phyloP scores from a whole-genome alignment of 108 stramenopile genomes.

The Skeletonema grethae region DNA sequence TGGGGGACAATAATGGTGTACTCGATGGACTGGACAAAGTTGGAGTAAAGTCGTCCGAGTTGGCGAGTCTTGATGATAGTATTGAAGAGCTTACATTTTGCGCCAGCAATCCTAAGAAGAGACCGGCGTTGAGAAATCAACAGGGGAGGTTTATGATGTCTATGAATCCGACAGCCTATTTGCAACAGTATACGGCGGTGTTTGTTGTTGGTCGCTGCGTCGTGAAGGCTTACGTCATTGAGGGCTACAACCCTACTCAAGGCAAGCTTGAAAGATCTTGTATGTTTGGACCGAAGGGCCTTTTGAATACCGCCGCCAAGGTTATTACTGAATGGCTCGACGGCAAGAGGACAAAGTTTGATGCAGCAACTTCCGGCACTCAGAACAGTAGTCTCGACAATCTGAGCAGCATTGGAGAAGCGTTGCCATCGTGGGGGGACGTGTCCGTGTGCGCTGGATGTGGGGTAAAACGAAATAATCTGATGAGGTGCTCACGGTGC shows the following conservation, averaged over 20 bases:
- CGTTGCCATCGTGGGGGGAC: background rate
- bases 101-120: constrained; percentile 3
- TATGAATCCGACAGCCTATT: constrained; percentile 3
- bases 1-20: background rate
- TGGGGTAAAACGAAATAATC: background rate
- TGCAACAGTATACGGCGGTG: constrained; percentile 6
- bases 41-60: constrained; percentile 1
- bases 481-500: constrained; percentile 4
- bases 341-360: background rate
- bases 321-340: background rate
- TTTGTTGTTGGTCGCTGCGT: constrained; percentile 9
- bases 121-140: background rate
- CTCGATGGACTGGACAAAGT: constrained; percentile 5
- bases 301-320: constrained; percentile 2
- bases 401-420: background rate
- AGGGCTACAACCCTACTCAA: constrained; percentile 3
- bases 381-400: background rate
- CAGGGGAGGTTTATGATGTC: background rate
- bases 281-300: constrained; percentile 9
- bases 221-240: constrained; percentile 3
- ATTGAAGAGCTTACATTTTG: constrained; percentile 5
- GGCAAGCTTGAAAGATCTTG: constrained; percentile 13
- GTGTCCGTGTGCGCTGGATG: background rate
- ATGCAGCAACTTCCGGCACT: background rate
- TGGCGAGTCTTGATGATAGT: constrained; percentile 4